Percentiles rank a stretch among this genome's conserved stretches.
These are phyloP conservation scores for Russula ochroleuca DNA, from an alignment of 768 basidiomycete species.

Conservation along the genomic window DNA sequence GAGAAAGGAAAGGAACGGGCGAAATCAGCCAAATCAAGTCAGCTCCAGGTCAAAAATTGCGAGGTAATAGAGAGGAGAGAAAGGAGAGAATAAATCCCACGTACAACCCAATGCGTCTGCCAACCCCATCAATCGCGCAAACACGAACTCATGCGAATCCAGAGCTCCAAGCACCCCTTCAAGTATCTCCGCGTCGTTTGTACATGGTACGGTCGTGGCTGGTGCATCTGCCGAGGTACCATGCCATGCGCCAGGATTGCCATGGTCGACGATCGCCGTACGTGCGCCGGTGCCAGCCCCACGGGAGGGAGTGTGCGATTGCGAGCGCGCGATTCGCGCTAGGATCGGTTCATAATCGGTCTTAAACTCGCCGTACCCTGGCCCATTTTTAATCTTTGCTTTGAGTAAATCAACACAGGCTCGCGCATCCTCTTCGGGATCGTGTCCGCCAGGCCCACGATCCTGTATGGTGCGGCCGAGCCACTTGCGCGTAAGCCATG, in stretches of 20 bases:
- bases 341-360: constrained; percentile 85
- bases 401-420: constrained; percentile 81
- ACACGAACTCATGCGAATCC: constrained; percentile 71
- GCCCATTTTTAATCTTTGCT: constrained; percentile 73
- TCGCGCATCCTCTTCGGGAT: constrained; percentile 91
- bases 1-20: neutral
- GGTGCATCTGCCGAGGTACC: constrained; percentile 58
- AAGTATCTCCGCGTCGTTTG: constrained; percentile 72
- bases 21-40: neutral
- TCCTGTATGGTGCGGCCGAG: constrained; percentile 85
- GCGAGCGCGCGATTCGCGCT: constrained; percentile 68
- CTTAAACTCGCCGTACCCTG: constrained; percentile 82
- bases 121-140: constrained; percentile 78
- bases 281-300: constrained; percentile 38
- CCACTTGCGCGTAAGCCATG: constrained; percentile 97
- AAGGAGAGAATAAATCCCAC: constrained; percentile 32
- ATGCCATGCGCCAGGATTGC: constrained; percentile 80
- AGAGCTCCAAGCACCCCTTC: constrained; percentile 58
- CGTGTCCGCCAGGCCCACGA: constrained; percentile 80
- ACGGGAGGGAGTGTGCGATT: neutral
- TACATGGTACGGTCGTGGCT: constrained; percentile 69
- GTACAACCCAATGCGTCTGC: constrained; percentile 80
- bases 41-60: neutral
- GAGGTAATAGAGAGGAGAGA: no score
- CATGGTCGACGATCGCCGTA: constrained; percentile 78